A percentile compares a stretch with the other conserved stretches of the same genome.
These are phyloP conservation scores for Gonium pectorale DNA, from an alignment of 139 green algal genomes.

Conservation along the genomic window DNA sequence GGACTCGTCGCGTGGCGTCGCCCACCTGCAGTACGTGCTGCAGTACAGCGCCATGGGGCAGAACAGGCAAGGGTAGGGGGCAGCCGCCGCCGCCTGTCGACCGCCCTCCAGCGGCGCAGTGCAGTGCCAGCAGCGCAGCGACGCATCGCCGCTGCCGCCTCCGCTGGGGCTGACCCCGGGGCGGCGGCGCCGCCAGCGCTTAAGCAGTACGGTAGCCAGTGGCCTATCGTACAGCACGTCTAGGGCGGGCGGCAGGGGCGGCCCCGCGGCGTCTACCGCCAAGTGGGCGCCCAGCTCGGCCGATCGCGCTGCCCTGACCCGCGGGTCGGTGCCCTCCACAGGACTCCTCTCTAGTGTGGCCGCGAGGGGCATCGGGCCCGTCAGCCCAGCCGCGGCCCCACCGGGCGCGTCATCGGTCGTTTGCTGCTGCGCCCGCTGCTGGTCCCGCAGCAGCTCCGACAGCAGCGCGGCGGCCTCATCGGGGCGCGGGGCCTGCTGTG, in stretches of 20 bases:
- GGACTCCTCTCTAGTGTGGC: too few species aligned
- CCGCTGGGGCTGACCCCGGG: neutral
- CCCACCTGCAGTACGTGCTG: conserved; percentile 32
- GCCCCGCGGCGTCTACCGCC: neutral
- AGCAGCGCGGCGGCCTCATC: neutral
- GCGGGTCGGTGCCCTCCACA: conserved; percentile 1
- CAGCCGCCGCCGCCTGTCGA: neutral
- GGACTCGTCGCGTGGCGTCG: too few species aligned
- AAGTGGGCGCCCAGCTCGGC: conserved; percentile 23
- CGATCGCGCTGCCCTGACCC: neutral
- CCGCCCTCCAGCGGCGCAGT: neutral
- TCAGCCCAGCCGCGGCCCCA: too few species aligned
- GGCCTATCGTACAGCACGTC: conserved; percentile 57
- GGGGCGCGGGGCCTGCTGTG: neutral
- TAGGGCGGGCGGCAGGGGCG: neutral
- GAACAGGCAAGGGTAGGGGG: conserved; percentile 41
- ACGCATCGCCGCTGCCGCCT: neutral
- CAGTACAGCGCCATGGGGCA: conserved; percentile 63
- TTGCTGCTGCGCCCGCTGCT: neutral
- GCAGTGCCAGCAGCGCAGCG: conserved; percentile 46
- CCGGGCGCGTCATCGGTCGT: too few species aligned
- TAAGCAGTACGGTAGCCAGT: conserved; percentile 44
- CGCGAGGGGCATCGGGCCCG: too few species aligned
- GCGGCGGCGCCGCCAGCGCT: conserved; percentile 37
- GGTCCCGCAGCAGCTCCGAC: conserved; percentile 11